These are phyloP conservation scores for Pyrenochaeta sp. DNA, from an alignment of 2,329 filamentous ascomycete species.

Conservation along the genomic window DNA sequence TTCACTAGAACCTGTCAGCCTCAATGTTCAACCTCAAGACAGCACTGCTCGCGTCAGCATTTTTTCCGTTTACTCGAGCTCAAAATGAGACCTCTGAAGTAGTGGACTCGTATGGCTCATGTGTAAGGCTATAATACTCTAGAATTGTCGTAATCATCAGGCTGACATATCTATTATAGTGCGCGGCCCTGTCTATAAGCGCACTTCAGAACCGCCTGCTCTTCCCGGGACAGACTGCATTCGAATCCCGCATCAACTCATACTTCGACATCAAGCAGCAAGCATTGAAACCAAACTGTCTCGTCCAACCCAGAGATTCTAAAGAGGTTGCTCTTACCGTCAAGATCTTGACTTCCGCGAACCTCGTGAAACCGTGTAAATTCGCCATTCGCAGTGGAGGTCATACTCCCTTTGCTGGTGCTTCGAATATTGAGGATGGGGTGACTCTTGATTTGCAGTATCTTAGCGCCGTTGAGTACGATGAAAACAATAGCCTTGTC, in stretches of 20 bases:
- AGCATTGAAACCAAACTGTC: slow-evolving; percentile 28
- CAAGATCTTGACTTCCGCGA: slow-evolving; percentile 17
- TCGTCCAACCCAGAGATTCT: slow-evolving; percentile 28
- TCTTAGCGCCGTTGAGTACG: slow-evolving; percentile 27
- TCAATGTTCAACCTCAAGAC: too few species aligned
- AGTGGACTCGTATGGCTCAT: too few species aligned
- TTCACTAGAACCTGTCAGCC: too few species aligned
- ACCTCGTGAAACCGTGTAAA: slow-evolving; percentile 14
- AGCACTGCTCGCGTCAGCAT: too few species aligned
- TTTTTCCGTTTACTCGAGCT: too few species aligned
- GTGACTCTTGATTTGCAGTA: slow-evolving; percentile 37
- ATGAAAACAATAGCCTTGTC: slow-evolving; percentile 21
- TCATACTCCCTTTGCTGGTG: slow-evolving; percentile 33
- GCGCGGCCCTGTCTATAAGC: slow-evolving; percentile 9
- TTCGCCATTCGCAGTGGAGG: slow-evolving; percentile 38
- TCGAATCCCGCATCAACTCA: slow-evolving; percentile 17
- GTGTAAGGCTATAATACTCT: too few species aligned
- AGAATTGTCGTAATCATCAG: too few species aligned
- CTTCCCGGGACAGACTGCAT: slow-evolving; percentile 22
- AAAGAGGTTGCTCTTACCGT: slow-evolving; percentile 28
- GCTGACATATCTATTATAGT: slow-evolving; percentile 5
- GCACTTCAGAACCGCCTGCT: slow-evolving; percentile 18
- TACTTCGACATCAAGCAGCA: slow-evolving; percentile 36
- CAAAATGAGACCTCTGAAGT: too few species aligned
- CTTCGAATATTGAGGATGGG: slow-evolving; percentile 38